Evolutionary conservation across 768 basidiomycete genomes (phyloP).

Genomic region (Collybiopsis luxurians): DNA sequence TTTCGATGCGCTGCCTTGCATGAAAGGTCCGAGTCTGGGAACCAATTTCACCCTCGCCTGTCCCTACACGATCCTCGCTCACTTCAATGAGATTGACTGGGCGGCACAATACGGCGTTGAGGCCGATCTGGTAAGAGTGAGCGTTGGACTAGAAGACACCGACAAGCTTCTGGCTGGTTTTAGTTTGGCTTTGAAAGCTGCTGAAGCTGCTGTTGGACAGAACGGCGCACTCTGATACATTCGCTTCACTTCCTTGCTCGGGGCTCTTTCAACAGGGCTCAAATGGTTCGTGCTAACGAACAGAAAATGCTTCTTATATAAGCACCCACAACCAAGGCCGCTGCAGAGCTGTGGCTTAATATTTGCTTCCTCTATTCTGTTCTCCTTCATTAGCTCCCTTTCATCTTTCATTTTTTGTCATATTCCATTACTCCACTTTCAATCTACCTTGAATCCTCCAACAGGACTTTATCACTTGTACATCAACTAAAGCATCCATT

Average conservation of each 20-base stretch:
- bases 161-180: constrained; percentile 58
- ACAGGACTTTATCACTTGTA: constrained; percentile 11
- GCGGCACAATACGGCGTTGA: constrained; percentile 87
- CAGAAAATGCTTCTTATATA: no score
- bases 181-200: constrained; percentile 64
- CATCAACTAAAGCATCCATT: not conserved
- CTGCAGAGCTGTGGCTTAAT: no score
- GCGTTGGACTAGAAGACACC: constrained; percentile 85
- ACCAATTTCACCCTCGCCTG: constrained; percentile 96
- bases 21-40: constrained; percentile 89
- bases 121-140: constrained; percentile 77
- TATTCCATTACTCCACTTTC: no score
- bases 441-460: constrained; percentile 13
- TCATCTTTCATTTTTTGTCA: not conserved
- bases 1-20: constrained; percentile 78
- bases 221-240: not conserved
- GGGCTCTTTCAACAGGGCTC: no score
- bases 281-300: no score
- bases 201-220: constrained; percentile 41
- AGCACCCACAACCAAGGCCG: no score
- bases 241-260: constrained; percentile 1
- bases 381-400: constrained; percentile 38
- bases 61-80: constrained; percentile 91
- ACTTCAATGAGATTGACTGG: constrained; percentile 90
- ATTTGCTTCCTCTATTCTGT: constrained; percentile 27